These are phyloP conservation scores for Diplotaxis tenuifolia DNA, from an alignment of 345 rosid species.

Conservation along the genomic window DNA sequence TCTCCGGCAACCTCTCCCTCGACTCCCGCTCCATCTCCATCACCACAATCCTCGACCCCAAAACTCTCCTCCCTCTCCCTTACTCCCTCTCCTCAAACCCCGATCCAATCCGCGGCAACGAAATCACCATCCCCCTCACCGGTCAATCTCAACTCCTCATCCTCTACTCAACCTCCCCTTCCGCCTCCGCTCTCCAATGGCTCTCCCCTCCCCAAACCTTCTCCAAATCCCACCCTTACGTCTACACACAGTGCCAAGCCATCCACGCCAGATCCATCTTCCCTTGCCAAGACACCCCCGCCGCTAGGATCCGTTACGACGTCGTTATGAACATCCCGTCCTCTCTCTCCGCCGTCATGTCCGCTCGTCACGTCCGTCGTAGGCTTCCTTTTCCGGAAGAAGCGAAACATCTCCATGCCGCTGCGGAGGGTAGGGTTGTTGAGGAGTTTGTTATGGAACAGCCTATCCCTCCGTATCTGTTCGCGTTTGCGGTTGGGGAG, in stretches of 20 bases:
- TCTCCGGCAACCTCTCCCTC: conserved; percentile 53
- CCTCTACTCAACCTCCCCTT: conserved; percentile 58
- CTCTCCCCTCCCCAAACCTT: conserved; percentile 72
- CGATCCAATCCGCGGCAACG: conserved; percentile 57
- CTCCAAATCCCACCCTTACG: conserved; percentile 63
- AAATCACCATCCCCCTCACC: conserved; percentile 46
- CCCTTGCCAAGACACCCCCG: conserved; percentile 96
- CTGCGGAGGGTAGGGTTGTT: conserved; percentile 60
- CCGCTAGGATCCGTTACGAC: conserved; percentile 67
- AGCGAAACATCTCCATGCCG: conserved; percentile 30
- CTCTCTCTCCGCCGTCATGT: conserved; percentile 81
- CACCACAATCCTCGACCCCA: conserved; percentile 45
- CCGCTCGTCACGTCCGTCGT: conserved; percentile 67
- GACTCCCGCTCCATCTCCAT: conserved; percentile 71
- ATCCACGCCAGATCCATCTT: conserved; percentile 89
- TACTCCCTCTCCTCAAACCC: conserved; percentile 37
- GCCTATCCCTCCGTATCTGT: conserved; percentile 88
- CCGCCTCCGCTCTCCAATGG: conserved; percentile 93
- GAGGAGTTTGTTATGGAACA: conserved; percentile 90
- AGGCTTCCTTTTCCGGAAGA: conserved; percentile 58
- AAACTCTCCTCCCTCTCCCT: conserved; percentile 47
- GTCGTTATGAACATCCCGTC: conserved; percentile 63
- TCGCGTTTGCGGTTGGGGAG: conserved; percentile 91
- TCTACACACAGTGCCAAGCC: conserved; percentile 85
- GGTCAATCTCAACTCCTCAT: conserved; percentile 44